These are phyloP conservation scores for Echria macrotheca DNA, from an alignment of 495 filamentous ascomycete genomes.

Conservation along the genomic window DNA sequence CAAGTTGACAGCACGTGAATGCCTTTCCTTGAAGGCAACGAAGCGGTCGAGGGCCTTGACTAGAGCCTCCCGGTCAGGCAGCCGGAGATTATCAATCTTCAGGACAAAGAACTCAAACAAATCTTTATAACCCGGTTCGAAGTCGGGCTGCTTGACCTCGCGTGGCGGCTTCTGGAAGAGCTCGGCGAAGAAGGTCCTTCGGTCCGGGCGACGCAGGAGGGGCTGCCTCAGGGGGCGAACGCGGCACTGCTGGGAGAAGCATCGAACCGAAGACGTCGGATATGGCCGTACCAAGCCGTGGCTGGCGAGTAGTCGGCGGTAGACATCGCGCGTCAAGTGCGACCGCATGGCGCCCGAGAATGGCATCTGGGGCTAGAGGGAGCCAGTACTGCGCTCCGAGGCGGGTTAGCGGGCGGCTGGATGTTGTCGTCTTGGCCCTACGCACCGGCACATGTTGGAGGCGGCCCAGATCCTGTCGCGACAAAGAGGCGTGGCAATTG, in stretches of 20 bases:
- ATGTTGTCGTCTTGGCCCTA: background rate
- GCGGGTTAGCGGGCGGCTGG: background rate
- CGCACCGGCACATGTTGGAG: constrained; percentile 24
- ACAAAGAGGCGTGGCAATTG: no score
- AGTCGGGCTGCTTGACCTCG: constrained; percentile 46
- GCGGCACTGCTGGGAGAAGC: constrained; percentile 12
- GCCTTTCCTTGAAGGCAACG: constrained; percentile 49
- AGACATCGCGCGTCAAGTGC: constrained; percentile 70
- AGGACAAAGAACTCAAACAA: constrained; percentile 47
- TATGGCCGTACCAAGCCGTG: constrained; percentile 45
- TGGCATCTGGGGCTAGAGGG: constrained; percentile 25
- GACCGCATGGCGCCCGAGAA: constrained; percentile 88
- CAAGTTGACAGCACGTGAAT: constrained; percentile 50
- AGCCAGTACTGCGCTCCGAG: constrained; percentile 12
- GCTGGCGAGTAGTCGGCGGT: constrained; percentile 63
- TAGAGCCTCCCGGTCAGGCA: constrained; percentile 55
- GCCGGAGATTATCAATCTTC: constrained; percentile 44
- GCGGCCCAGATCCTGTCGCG: constrained; percentile 16
- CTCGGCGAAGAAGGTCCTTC: constrained; percentile 49
- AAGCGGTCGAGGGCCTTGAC: constrained; percentile 59
- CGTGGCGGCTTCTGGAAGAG: constrained; percentile 52
- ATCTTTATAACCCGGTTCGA: constrained; percentile 55
- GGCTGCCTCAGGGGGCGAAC: constrained; percentile 26
- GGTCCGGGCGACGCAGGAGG: constrained; percentile 26
- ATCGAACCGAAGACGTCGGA: constrained; percentile 18